phyloP scores from a whole-genome alignment of 2,329 filamentous ascomycete genomes.

The Cordyceps farinosa region DNA sequence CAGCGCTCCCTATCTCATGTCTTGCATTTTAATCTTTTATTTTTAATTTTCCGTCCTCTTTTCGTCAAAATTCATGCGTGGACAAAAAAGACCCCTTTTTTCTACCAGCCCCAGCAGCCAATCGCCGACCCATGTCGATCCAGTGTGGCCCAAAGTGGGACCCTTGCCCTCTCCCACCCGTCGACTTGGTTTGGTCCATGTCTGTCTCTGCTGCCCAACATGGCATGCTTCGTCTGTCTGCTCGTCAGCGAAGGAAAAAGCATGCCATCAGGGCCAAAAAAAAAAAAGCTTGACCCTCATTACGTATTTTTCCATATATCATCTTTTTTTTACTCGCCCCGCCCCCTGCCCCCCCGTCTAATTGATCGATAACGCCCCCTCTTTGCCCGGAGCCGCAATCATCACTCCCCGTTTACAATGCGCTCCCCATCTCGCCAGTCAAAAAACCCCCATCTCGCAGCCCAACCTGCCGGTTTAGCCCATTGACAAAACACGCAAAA shows the following conservation, averaged over 20 bases:
- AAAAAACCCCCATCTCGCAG: not conserved
- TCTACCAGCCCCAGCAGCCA: not conserved
- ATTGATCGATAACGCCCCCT: constrained; percentile 1
- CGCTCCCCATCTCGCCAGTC: no score
- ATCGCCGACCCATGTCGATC: constrained; percentile 6
- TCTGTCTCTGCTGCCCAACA: constrained; percentile 13
- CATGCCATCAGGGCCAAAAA: not conserved
- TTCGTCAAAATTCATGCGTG: not conserved
- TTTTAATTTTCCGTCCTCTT: not conserved
- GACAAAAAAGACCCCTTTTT: no score
- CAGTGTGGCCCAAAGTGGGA: constrained; percentile 9
- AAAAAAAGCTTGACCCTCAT: not conserved
- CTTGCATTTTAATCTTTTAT: no score
- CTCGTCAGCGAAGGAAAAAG: not conserved
- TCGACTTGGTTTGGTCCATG: not conserved
- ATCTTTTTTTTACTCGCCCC: not conserved
- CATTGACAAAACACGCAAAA: not conserved
- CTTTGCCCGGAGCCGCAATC: not conserved
- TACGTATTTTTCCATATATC: not conserved
- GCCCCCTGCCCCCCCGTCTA: no score
- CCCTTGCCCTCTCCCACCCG: not conserved
- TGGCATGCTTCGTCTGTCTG: not conserved
- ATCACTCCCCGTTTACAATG: no score
- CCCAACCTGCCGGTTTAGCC: not conserved
- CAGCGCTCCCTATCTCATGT: no score